Base-by-base conservation (phyloP, 1,139 yeast species). In the Candida gigantensis region DNA sequence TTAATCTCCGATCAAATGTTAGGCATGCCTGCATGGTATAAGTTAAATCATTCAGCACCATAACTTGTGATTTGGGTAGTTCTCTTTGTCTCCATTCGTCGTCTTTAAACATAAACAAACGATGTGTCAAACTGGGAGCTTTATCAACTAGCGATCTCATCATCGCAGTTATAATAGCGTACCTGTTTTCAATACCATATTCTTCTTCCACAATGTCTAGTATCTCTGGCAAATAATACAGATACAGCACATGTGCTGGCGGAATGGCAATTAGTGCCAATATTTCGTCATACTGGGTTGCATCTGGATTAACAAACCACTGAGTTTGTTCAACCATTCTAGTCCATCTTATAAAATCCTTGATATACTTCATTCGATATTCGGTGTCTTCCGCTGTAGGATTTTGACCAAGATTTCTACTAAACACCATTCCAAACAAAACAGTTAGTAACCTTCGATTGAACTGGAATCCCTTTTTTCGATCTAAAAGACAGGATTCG, bases 11-110 rank as follows among this genome's bases (percentile, higher is more conserved):
- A 23, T 58, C 49, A 11, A 54, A 34, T 5, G 41, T 39, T 9
- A 53, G 45, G 26, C 62, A 57, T 1, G 74, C 60, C 12, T 39
- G 34, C 63, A 73, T 60, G 9, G 60, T 53, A 32, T 43, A 44
- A 4, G 60, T 57, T 35, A 68, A 53, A 46, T 68, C 72, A 4
- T 41, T 29, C 9, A 37, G 39, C n/a, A 39, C 44, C 6, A 57
- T 32, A 2, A 35, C 32, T 1, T 19, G 35, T 30, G 17, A 35
- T 35, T 24, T 34, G 33, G 8, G 44, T 18, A 18, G 19, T 6
- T 18, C 7, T 7, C 5, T 18, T 18, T 18, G 19, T 7, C 7
- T 18, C 19, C n/a, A n/a, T n/a, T n/a, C n/a, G n/a, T n/a, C 46
- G 8, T 37, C 35, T 38, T 66, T 67, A 39, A 44, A 53, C 24